Conservation (phyloP, 139 green algal species). For the Prasinococcaceae sp. region DNA sequence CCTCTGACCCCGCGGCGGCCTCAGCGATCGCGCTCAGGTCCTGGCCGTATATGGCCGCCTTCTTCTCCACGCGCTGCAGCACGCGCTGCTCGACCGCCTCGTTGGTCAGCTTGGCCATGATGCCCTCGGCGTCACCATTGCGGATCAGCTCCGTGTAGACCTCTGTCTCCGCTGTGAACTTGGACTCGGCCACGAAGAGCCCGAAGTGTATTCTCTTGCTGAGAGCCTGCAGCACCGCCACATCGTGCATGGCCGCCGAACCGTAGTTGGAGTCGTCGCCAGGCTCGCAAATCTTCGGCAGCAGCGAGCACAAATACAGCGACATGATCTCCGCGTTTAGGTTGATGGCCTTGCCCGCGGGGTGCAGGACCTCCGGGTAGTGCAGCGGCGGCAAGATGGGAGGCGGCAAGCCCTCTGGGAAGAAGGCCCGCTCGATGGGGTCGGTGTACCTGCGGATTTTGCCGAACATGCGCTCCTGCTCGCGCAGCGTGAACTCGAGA, state of each 20-base stretch:
- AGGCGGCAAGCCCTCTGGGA: conserved; percentile 35
- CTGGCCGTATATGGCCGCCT: conserved; percentile 80
- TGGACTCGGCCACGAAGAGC: conserved; percentile 97
- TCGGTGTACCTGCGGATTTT: conserved; percentile 77
- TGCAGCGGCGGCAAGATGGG: conserved; percentile 47
- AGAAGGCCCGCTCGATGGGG: conserved; percentile 92
- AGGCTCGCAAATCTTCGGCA: conserved; percentile 35
- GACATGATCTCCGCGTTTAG: conserved; percentile 71
- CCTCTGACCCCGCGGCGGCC: too few species aligned
- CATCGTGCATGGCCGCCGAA: conserved; percentile 56
- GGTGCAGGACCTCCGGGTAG: conserved; percentile 47
- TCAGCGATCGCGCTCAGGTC: conserved; percentile 45
- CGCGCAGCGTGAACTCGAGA: conserved; percentile 79
- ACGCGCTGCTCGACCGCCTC: conserved; percentile 59
- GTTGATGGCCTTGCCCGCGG: conserved; percentile 58
- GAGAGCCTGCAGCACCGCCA: conserved; percentile 60
- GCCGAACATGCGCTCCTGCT: conserved; percentile 77
- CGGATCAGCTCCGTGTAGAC: conserved; percentile 57
- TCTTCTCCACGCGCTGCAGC: conserved; percentile 67
- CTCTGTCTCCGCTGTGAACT: conserved; percentile 70
- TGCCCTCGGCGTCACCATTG: conserved; percentile 46
- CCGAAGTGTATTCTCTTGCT: conserved; percentile 96
- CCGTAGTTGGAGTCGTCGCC: conserved; percentile 96
- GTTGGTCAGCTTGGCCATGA: conserved; percentile 87
- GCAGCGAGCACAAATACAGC: conserved; percentile 57